phyloP scores from a whole-genome alignment of 257 asterid species.

The Solanum pinnatisectum region DNA sequence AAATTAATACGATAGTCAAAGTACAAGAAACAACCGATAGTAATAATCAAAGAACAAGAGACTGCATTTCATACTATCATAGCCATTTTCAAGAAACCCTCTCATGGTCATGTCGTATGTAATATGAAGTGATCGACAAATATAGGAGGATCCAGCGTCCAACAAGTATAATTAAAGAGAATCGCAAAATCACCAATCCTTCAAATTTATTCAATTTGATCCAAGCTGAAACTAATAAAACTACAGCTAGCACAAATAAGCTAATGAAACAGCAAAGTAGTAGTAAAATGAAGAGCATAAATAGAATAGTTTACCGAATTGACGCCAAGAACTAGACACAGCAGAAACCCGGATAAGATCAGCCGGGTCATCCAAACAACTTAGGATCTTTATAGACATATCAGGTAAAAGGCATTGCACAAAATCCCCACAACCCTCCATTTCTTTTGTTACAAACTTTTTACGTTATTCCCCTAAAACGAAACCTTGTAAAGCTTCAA shows the following conservation, averaged over 20 bases:
- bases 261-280: background rate
- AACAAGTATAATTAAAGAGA: background rate
- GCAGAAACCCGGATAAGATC: conserved; percentile 55
- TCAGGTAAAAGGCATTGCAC: conserved; percentile 52
- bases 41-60: background rate
- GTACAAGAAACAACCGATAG: background rate
- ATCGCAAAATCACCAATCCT: background rate
- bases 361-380: conserved; percentile 54
- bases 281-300: background rate
- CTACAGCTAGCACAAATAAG: background rate
- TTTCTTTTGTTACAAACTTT: background rate
- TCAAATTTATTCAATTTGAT: background rate
- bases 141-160: background rate
- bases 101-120: background rate
- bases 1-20: background rate
- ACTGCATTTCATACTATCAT: background rate
- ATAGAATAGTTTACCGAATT: conserved; percentile 39
- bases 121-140: background rate
- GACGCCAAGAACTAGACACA: conserved; percentile 74
- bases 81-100: background rate
- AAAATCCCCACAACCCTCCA: conserved; percentile 45
- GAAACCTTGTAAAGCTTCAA: background rate
- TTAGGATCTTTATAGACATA: conserved; percentile 40
- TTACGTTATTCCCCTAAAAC: background rate
- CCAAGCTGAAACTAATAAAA: background rate